Conservation (phyloP, 1,139 yeast genomes). For the Geotrichum reessii region DNA sequence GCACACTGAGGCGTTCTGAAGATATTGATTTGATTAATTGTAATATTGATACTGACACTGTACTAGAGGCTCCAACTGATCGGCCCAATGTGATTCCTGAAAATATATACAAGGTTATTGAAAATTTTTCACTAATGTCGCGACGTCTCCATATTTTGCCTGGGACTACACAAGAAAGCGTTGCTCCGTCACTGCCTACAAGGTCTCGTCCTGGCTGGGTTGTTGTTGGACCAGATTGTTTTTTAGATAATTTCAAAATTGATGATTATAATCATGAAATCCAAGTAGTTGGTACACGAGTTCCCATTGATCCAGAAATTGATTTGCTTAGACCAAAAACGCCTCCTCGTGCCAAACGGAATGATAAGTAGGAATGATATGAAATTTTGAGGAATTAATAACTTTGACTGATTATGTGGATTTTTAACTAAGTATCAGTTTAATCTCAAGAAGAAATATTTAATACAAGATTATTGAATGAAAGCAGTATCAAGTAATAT, state of each 20-base stretch:
- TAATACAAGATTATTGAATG: too few relatives aligned
- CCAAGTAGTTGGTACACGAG: conserved; percentile 42
- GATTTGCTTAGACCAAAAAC: conserved; percentile 81
- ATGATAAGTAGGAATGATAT: conserved; percentile 7
- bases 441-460: too few relatives aligned
- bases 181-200: conserved; percentile 49
- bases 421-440: too few relatives aligned
- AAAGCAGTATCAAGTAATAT: too few relatives aligned
- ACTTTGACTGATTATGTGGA: not conserved
- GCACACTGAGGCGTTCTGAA: conserved; percentile 80
- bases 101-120: conserved; percentile 75
- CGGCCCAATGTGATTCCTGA: conserved; percentile 59
- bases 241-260: conserved; percentile 63
- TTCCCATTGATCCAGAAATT: conserved; percentile 67
- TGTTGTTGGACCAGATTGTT: conserved; percentile 74
- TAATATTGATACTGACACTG: conserved; percentile 83
- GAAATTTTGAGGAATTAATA: not conserved
- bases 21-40: conserved; percentile 86
- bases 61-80: conserved; percentile 45
- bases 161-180: conserved; percentile 44
- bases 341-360: conserved; percentile 40
- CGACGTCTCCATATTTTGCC: conserved; percentile 83
- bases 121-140: conserved; percentile 77
- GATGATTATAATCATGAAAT: conserved; percentile 42
- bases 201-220: conserved; percentile 87